phyloP scores from a whole-genome alignment of 768 basidiomycete species.

The Suillus weaverae region DNA sequence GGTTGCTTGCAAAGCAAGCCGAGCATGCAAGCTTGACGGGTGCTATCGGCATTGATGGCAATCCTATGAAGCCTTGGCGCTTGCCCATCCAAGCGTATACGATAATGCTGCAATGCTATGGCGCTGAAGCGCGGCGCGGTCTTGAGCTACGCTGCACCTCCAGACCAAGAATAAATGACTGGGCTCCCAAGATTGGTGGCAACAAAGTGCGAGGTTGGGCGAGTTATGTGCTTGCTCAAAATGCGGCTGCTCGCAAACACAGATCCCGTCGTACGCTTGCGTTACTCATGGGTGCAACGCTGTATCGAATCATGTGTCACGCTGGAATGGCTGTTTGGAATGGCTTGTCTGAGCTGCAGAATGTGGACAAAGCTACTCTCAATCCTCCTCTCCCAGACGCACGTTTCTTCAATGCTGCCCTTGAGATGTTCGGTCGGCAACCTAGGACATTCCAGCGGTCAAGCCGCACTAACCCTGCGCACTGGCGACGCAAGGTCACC shows the following conservation, averaged over 20 bases:
- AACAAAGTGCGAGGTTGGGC: conserved; percentile 38
- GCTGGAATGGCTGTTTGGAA: conserved; percentile 31
- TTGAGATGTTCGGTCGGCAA: conserved; percentile 43
- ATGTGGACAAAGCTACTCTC: conserved; percentile 27
- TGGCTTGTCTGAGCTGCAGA: conserved; percentile 21
- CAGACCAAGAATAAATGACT: conserved; percentile 10
- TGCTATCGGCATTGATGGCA: conserved; percentile 20
- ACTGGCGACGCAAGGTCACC: conserved; percentile 33
- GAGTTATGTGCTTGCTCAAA: conserved; percentile 27
- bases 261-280: conserved; percentile 29
- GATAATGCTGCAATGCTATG: conserved; percentile 65
- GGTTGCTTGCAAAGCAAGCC: conserved; percentile 59
- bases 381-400: conserved; percentile 52
- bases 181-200: conserved; percentile 23
- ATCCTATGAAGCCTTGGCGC: conserved; percentile 52
- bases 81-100: conserved; percentile 71
- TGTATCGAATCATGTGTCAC: conserved; percentile 39
- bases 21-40: conserved; percentile 47
- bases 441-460: conserved; percentile 20
- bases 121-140: conserved; percentile 39
- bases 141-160: conserved; percentile 14
- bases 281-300: conserved; percentile 28
- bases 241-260: conserved; percentile 19
- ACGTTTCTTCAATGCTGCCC: conserved; percentile 66
- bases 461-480: conserved; percentile 17